A percentile compares a stretch with the other conserved stretches of the same genome.
Conservation (phyloP, 2,329 filamentous ascomycete genomes). For the Colletotrichum higginsianum region DNA sequence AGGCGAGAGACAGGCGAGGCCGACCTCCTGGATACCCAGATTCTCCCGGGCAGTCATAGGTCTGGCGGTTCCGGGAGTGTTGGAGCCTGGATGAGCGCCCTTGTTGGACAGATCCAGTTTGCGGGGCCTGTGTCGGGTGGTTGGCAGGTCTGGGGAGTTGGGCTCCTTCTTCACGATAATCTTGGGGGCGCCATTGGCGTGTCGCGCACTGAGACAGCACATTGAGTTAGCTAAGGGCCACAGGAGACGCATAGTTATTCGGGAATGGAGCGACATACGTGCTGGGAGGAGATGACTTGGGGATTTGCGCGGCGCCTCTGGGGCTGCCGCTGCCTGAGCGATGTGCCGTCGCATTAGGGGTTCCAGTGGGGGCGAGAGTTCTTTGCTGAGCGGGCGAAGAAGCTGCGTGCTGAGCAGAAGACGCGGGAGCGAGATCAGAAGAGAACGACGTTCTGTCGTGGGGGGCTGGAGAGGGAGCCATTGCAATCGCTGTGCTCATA, state of each 20-base stretch:
- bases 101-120: constrained; percentile 82
- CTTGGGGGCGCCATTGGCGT: constrained; percentile 74
- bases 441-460: constrained; percentile 74
- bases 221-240: constrained; percentile 21
- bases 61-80: constrained; percentile 73
- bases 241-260: constrained; percentile 30
- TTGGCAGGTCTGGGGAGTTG: constrained; percentile 84
- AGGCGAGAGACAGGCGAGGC: constrained; percentile 92
- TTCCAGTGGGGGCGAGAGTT: constrained; percentile 56
- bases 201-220: constrained; percentile 60
- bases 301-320: constrained; percentile 54
- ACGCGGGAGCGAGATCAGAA: constrained; percentile 62
- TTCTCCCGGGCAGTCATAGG: constrained; percentile 86
- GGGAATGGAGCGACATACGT: constrained; percentile 62
- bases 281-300: constrained; percentile 72
- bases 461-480: constrained; percentile 78
- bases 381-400: constrained; percentile 64
- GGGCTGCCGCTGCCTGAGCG: constrained; percentile 71
- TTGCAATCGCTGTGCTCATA: constrained; percentile 79
- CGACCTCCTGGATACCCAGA: constrained; percentile 90
- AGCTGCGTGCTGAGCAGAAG: constrained; percentile 47
- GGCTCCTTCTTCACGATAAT: constrained; percentile 98
- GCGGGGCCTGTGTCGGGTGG: constrained; percentile 80
- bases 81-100: constrained; percentile 66
- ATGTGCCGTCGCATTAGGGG: constrained; percentile 61